Percentiles rank a stretch among this genome's conserved stretches.
Conservation (phyloP, 2,329 filamentous ascomycete genomes). For the Ceratocystis alfenasii region DNA sequence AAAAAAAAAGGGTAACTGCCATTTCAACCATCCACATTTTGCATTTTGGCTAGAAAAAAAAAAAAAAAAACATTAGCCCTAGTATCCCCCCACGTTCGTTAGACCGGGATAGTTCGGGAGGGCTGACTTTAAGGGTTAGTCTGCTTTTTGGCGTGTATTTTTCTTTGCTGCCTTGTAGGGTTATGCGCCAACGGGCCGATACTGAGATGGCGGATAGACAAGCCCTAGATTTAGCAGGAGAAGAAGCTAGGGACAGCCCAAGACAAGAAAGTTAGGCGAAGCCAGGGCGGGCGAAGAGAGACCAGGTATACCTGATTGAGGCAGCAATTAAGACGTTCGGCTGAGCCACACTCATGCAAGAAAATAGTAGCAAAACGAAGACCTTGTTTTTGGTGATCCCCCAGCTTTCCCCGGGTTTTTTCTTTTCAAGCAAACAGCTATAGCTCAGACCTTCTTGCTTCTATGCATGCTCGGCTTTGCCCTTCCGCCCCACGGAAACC, state of each 20-base stretch:
- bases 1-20: neutral
- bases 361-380: neutral
- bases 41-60: neutral
- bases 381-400: neutral
- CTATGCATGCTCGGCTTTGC: neutral
- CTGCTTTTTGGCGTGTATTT: neutral
- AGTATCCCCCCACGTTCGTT: neutral
- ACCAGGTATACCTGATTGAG: neutral
- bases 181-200: conserved; percentile 1
- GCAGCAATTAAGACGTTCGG: neutral
- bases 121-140: neutral
- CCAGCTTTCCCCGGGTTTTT: conserved; percentile 9
- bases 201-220: neutral
- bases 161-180: too few relatives aligned
- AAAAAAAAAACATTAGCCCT: neutral
- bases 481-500: neutral
- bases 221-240: neutral
- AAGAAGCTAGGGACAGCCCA: neutral
- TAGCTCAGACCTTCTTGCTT: neutral
- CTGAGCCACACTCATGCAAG: neutral
- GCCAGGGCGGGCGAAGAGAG: neutral
- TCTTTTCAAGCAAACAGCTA: neutral
- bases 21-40: neutral
- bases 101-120: conserved; percentile 3
- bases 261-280: neutral